phyloP scores from a whole-genome alignment of 208 protist species.

The Wallacemonas sp. region DNA sequence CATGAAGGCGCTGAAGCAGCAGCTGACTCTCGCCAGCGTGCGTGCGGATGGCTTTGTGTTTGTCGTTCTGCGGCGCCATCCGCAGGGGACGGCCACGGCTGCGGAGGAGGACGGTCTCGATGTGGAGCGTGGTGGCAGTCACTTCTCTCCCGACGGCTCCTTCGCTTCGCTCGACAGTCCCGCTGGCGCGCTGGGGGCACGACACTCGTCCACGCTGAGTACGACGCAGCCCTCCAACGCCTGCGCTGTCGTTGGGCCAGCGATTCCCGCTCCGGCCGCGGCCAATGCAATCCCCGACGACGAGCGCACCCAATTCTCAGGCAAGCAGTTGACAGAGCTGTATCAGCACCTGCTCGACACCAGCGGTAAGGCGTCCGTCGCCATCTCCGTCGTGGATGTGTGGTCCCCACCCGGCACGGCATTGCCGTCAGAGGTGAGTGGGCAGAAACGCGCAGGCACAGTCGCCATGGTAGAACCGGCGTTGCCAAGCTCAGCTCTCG shows the following conservation, averaged over 20 bases:
- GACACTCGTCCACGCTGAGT: background rate
- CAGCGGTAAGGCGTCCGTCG: background rate
- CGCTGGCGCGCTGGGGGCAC: background rate
- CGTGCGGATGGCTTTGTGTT: conserved; percentile 11
- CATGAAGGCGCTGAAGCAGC: conserved; percentile 7
- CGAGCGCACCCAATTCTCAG: background rate
- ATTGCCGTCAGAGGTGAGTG: background rate
- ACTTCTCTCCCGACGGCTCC: background rate
- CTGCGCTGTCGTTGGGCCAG: background rate
- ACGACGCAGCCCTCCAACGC: background rate
- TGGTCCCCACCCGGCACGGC: background rate
- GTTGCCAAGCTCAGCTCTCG: too few species aligned
- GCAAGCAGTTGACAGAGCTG: background rate
- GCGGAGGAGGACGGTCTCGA: too few species aligned
- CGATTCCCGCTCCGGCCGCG: background rate
- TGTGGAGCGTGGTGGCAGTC: too few species aligned
- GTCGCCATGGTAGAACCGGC: too few species aligned
- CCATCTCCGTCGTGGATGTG: background rate
- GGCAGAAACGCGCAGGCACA: too few species aligned
- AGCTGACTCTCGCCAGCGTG: background rate
- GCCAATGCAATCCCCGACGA: background rate
- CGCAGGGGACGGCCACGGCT: too few species aligned
- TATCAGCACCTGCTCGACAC: conserved; percentile 7
- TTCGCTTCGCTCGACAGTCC: conserved; percentile 6
- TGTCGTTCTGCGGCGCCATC: conserved; percentile 8